Percentiles rank a stretch among this genome's conserved stretches.
Conservation (phyloP, 2,329 filamentous ascomycete genomes). For the Fonsecaea nubica region DNA sequence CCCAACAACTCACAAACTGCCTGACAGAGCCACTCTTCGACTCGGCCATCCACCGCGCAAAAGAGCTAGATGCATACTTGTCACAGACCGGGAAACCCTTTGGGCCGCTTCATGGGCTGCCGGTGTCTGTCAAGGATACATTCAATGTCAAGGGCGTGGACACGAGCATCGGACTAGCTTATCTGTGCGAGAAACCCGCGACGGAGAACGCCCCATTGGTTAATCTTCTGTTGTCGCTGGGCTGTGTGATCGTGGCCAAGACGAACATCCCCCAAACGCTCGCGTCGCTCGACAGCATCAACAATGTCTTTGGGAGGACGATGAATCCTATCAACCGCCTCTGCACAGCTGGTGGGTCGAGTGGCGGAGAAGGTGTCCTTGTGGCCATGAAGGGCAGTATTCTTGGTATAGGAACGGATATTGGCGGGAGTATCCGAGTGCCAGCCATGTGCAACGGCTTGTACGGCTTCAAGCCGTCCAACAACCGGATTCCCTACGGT, state of each 20-base stretch:
- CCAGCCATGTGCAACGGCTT: constrained; percentile 60
- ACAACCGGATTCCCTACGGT: constrained; percentile 58
- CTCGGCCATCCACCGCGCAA: constrained; percentile 47
- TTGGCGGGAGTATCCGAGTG: constrained; percentile 56
- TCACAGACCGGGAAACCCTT: constrained; percentile 41
- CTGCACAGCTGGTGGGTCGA: constrained; percentile 68
- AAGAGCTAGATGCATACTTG: constrained; percentile 47
- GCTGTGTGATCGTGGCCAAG: constrained; percentile 72
- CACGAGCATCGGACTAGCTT: constrained; percentile 63
- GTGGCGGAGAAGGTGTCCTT: constrained; percentile 69
- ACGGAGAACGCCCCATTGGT: constrained; percentile 63
- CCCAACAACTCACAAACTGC: constrained; percentile 45
- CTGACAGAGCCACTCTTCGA: constrained; percentile 50
- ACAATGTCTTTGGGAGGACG: constrained; percentile 64
- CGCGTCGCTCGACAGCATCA: constrained; percentile 63
- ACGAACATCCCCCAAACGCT: constrained; percentile 71
- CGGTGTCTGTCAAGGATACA: constrained; percentile 47
- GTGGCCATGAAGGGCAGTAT: constrained; percentile 64
- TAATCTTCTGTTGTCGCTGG: constrained; percentile 63
- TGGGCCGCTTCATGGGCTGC: constrained; percentile 50
- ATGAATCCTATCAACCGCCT: constrained; percentile 68
- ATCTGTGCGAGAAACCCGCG: constrained; percentile 66
- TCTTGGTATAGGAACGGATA: constrained; percentile 68
- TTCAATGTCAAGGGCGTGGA: constrained; percentile 57
- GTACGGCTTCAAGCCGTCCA: constrained; percentile 59